Conservation (phyloP, 2,329 filamentous ascomycete species). For the Colletotrichum echinochloae region DNA sequence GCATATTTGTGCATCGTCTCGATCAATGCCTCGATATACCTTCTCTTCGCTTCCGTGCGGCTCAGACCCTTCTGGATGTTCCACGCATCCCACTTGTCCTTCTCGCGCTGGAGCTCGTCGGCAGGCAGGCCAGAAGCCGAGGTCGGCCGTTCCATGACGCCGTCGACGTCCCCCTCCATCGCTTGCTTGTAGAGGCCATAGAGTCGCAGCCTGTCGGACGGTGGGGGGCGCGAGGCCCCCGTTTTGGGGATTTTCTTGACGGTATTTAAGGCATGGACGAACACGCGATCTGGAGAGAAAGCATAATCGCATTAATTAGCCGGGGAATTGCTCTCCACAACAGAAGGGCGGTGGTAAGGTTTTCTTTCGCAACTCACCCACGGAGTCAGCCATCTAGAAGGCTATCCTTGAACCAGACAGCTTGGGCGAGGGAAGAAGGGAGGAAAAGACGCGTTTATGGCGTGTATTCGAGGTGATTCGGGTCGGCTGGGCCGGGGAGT, state of each 20-base stretch:
- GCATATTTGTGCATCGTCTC: conserved; percentile 98
- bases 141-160: conserved; percentile 87
- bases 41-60: conserved; percentile 91
- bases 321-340: conserved; percentile 43
- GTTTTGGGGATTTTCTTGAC: conserved; percentile 98
- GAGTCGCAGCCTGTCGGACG: conserved; percentile 85
- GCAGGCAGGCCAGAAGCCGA: conserved; percentile 58
- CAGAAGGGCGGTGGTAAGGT: conserved; percentile 32
- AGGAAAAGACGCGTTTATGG: conserved; percentile 22
- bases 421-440: conserved; percentile 8
- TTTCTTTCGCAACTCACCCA: conserved; percentile 48
- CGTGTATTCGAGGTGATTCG: conserved; percentile 30
- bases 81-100: conserved; percentile 93
- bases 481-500: conserved; percentile 27
- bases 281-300: conserved; percentile 82
- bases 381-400: conserved; percentile 53
- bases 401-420: conserved; percentile 18
- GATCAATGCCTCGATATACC: conserved; percentile 94
- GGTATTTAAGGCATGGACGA: conserved; percentile 98
- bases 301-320: conserved; percentile 39
- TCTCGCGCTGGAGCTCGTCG: conserved; percentile 69
- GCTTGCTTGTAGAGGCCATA: conserved; percentile 99
- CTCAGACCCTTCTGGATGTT: conserved; percentile 85
- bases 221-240: conserved; percentile 87
- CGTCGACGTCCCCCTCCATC: conserved; percentile 97